These are phyloP conservation scores for Alectoria sarmentosa DNA, from an alignment of 495 filamentous ascomycete species.

Conservation along the genomic window DNA sequence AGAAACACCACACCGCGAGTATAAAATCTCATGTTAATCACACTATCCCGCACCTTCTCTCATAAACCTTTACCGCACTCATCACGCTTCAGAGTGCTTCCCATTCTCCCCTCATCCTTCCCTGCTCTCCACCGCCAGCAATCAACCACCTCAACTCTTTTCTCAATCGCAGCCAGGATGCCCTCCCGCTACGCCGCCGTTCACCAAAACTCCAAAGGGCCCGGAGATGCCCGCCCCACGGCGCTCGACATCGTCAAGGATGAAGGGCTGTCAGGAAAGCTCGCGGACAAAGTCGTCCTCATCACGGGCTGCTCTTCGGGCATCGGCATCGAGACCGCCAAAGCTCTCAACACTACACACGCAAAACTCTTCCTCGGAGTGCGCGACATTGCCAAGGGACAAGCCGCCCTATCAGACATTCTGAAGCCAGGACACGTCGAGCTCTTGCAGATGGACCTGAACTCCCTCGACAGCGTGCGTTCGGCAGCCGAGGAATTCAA, in stretches of 20 bases:
- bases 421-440: conserved; percentile 30
- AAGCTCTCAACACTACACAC: conserved; percentile 40
- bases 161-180: neutral
- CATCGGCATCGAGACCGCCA: conserved; percentile 45
- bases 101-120: neutral
- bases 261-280: conserved; percentile 33
- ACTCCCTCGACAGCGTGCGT: conserved; percentile 36
- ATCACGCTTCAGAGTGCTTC: neutral
- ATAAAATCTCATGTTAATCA: neutral
- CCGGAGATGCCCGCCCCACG: conserved; percentile 43
- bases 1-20: neutral
- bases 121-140: neutral
- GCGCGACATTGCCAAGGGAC: conserved; percentile 34
- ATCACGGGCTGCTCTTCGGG: conserved; percentile 63
- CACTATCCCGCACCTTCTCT: neutral
- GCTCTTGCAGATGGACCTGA: conserved; percentile 40
- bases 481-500: conserved; percentile 35
- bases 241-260: conserved; percentile 41
- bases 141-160: neutral
- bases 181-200: conserved; percentile 33
- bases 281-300: conserved; percentile 52
- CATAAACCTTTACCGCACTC: neutral
- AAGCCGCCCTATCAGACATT: conserved; percentile 28
- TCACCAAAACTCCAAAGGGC: conserved; percentile 36
- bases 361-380: conserved; percentile 41